Evolutionary conservation across 192 early-diverging fungal species (phyloP).

Genomic region (Linnemannia exigua): DNA sequence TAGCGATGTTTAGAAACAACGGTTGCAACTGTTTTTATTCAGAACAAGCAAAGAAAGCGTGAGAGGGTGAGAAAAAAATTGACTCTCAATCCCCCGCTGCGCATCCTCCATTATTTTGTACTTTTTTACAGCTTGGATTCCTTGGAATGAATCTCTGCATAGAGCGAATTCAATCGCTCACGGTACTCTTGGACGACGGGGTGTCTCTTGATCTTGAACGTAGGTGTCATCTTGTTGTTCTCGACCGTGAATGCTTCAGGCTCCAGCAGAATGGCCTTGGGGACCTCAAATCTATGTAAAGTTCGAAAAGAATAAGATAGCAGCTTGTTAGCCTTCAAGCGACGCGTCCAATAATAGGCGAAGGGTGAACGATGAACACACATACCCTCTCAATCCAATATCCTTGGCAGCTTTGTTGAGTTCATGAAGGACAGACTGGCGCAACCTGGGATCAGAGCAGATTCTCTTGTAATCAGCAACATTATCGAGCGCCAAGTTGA

Average conservation of each 20-base stretch:
- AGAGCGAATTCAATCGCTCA: slow-evolving; percentile 27
- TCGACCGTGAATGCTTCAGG: slow-evolving; percentile 77
- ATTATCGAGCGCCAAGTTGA: slow-evolving; percentile 51
- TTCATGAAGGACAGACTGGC: slow-evolving; percentile 62
- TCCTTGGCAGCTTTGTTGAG: slow-evolving; percentile 68
- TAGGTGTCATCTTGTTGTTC: slow-evolving; percentile 84
- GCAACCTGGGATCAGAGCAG: slow-evolving; percentile 67
- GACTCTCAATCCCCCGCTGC: not conserved
- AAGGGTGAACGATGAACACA: not conserved
- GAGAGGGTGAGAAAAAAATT: no score
- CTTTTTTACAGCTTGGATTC: slow-evolving; percentile 33
- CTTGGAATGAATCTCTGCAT: slow-evolving; percentile 20
- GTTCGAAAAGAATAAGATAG: not conserved
- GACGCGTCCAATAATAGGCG: not conserved
- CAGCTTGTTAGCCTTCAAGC: not conserved
- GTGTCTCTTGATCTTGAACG: slow-evolving; percentile 91
- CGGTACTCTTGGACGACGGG: slow-evolving; percentile 48
- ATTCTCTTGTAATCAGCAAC: slow-evolving; percentile 60
- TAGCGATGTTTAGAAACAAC: no score
- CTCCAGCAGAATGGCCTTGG: slow-evolving; percentile 75
- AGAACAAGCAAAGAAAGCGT: not conserved
- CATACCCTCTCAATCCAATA: slow-evolving; percentile 69
- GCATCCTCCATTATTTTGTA: not conserved
- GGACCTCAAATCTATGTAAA: slow-evolving; percentile 70
- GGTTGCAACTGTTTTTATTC: not conserved